Evolutionary conservation across 2,329 filamentous ascomycete genomes (phyloP), one percentile per base, ranked within the genome.

Genomic region (Parastagonospora nodorum): DNA sequence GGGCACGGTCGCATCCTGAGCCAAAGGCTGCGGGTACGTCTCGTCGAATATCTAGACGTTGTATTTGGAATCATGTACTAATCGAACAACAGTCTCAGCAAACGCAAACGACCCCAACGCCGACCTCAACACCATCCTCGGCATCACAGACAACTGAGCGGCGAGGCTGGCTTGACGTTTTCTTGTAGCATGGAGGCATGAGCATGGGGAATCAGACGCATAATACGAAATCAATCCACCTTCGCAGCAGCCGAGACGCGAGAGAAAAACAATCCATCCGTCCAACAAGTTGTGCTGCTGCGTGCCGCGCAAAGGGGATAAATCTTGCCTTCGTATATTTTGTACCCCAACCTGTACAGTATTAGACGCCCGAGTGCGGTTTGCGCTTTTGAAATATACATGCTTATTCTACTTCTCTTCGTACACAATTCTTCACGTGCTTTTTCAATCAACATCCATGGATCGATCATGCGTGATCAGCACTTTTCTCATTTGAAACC

Each of bases 61-160:
- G n/a, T 37, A 4, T 16, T 16, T 38, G 36, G 5, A 4, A 28
- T 15, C 14, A 12, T 9, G 10, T 7, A 33, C 29, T 41, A 32
- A 41, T 19, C 4, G 8, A 5, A 12, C 12, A 15, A 88, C 81
- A 71, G 68, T 62, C 52, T 69, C 66, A 45, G 68, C 85, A 72
- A 88, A 97, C 78, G 88, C 88, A 54, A 85, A 88, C 72, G 86
- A 94, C 80, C 86, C 92, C 72, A 90, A 92, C 72, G 97, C 97
- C 80, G 92, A 99, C 75, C 82, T 97, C 66, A 93, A 97, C 82
- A 87, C 89, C 12, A 36, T 73, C 42, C 66, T 72, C 52, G 71
- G 71, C 31, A 72, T 72, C 60, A 69, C 67, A 48, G 69, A 70
- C 54, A 71, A 69, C 63, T 73, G 59, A 66, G 57, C 56, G 42